Percentiles rank a stretch among this genome's conserved stretches.
phyloP scores from a whole-genome alignment of 2,329 filamentous ascomycete genomes.

The Alternaria rosae region DNA sequence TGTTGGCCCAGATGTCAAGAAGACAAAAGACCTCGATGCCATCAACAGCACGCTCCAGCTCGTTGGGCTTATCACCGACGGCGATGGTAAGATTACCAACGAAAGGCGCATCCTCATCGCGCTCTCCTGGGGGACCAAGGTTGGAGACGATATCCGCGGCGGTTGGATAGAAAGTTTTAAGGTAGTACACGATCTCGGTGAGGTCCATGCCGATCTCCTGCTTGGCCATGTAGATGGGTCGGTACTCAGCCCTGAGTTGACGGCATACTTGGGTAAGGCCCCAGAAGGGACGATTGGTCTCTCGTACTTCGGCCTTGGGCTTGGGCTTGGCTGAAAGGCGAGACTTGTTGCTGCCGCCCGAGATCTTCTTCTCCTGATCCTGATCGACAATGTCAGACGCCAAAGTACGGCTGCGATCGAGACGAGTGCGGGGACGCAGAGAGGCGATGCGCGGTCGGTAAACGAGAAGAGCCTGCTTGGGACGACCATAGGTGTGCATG shows the following conservation, averaged over 20 bases:
- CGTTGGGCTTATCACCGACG: slow-evolving; percentile 21
- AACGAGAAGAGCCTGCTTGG: slow-evolving; percentile 32
- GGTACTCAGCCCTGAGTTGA: slow-evolving; percentile 36
- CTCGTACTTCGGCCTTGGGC: slow-evolving; percentile 11
- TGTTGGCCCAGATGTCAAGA: slow-evolving; percentile 41
- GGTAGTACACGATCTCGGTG: slow-evolving; percentile 25
- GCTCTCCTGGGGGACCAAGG: slow-evolving; percentile 3
- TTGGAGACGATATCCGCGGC: slow-evolving; percentile 2
- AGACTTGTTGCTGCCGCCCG: background rate
- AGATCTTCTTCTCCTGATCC: slow-evolving; percentile 17
- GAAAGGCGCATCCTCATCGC: slow-evolving; percentile 26
- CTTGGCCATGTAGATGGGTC: slow-evolving; percentile 27
- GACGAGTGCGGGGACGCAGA: slow-evolving; percentile 32
- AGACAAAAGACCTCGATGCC: slow-evolving; percentile 35
- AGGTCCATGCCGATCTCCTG: slow-evolving; percentile 43
- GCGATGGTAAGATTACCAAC: slow-evolving; percentile 41
- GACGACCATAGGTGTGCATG: slow-evolving; percentile 9
- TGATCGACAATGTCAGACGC: slow-evolving; percentile 23
- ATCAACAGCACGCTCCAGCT: slow-evolving; percentile 10
- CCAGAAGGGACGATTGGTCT: slow-evolving; percentile 34
- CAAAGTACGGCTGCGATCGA: slow-evolving; percentile 24
- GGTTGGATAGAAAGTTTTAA: slow-evolving; percentile 30
- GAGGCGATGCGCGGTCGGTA: slow-evolving; percentile 35
- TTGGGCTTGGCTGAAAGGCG: background rate
- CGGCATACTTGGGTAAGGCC: slow-evolving; percentile 37